Percentiles rank a stretch among this genome's conserved stretches.
These are phyloP conservation scores for Podaxis sp. DNA, from an alignment of 768 basidiomycete species.

Conservation along the genomic window DNA sequence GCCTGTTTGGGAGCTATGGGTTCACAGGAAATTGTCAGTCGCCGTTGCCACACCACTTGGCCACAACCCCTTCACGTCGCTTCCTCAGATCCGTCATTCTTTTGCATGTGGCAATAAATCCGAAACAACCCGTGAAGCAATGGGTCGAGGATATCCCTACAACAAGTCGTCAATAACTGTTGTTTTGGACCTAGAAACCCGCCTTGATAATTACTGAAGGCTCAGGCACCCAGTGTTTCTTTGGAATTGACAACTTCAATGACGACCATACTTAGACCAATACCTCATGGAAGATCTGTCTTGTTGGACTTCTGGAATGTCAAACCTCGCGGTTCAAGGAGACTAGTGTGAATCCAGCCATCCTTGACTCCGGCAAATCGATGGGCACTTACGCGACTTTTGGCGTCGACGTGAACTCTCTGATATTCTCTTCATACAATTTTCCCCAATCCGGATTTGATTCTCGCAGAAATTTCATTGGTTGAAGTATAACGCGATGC, in stretches of 20 bases:
- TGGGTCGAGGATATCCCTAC: too few relatives aligned
- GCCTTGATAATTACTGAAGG: neutral
- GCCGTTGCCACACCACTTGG: neutral
- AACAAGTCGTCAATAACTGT: neutral
- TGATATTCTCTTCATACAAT: neutral
- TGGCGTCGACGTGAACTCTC: neutral
- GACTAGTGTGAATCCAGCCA: neutral
- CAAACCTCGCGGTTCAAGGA: neutral
- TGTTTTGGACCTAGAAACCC: neutral
- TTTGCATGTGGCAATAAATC: neutral
- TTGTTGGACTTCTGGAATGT: neutral
- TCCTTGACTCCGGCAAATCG: neutral
- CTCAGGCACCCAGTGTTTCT: neutral
- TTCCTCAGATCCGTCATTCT: neutral
- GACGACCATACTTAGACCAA: neutral
- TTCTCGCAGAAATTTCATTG: neutral
- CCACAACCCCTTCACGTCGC: neutral
- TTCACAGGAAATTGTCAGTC: neutral
- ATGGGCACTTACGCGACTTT: neutral
- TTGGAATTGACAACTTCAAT: neutral
- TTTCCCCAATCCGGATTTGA: neutral
- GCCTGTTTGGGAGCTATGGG: neutral
- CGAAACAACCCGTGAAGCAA: neutral
- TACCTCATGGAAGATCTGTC: neutral
- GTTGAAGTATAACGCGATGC: neutral